Evolutionary conservation across 2,329 filamentous ascomycete genomes (phyloP).

Genomic region (Verticillium isaacii): DNA sequence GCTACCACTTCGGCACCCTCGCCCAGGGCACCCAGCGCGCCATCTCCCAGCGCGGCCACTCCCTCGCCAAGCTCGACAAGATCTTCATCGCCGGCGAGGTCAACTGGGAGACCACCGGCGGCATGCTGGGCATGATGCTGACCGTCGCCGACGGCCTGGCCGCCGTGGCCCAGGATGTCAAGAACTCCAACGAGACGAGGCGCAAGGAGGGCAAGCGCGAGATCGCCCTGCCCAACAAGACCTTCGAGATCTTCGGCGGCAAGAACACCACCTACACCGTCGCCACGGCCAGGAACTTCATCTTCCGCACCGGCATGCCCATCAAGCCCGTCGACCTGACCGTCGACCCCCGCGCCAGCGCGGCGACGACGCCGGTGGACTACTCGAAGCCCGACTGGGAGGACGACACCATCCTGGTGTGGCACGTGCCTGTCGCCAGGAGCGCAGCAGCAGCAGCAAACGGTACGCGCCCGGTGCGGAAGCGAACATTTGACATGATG

Average conservation of each 20-base stretch:
- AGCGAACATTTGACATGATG: slow-evolving; percentile 30
- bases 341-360: slow-evolving; percentile 29
- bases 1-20: slow-evolving; percentile 81
- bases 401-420: slow-evolving; percentile 76
- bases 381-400: slow-evolving; percentile 61
- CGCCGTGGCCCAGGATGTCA: slow-evolving; percentile 35
- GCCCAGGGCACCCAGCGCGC: slow-evolving; percentile 82
- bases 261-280: slow-evolving; percentile 76
- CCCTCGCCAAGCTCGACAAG: slow-evolving; percentile 63
- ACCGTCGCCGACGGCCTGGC: slow-evolving; percentile 69
- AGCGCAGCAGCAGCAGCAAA: not conserved
- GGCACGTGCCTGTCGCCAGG: slow-evolving; percentile 63
- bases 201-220: slow-evolving; percentile 30
- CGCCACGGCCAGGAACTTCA: slow-evolving; percentile 77
- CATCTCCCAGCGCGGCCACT: slow-evolving; percentile 61
- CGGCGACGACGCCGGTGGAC: slow-evolving; percentile 28
- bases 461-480: slow-evolving; percentile 18
- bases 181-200: slow-evolving; percentile 33
- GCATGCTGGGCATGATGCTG: slow-evolving; percentile 78
- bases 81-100: slow-evolving; percentile 78
- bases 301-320: slow-evolving; percentile 79
- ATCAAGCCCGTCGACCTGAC: slow-evolving; percentile 66
- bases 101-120: slow-evolving; percentile 73
- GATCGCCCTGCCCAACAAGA: slow-evolving; percentile 12
- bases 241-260: slow-evolving; percentile 61